Evolutionary conservation across 257 asterid species (phyloP), one percentile per base, ranked within the genome.

Genomic region (Forsythia viridissima): DNA sequence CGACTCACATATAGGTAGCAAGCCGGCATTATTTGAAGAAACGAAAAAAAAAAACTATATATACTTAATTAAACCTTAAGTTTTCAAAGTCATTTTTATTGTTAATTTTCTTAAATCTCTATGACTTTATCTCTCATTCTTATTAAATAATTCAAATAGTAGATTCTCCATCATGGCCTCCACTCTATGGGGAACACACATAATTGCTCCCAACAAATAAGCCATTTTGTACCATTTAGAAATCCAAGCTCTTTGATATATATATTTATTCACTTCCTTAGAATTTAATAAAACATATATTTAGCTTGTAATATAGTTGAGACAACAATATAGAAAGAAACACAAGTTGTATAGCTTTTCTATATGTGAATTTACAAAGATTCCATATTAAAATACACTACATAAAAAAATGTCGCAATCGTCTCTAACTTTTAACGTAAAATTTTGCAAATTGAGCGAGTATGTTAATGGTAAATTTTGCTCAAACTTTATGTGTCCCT

Each of bases 91-190:
- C 34, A 8, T 6, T 37, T 24, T 48, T 39, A 1, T 30, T 30
- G 34, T 30, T 30, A 1, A 30, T 30, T 30, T 30, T 30, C 34
- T 30, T 30, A 30, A 30, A 30, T 30, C 34, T 30, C 24, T 24
- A 24, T 24, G 24, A 24, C 76, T 80, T 75, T 66, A 67, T 61
- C 80, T 48, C 71, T 81, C 85, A 24, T 24, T 24, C 71, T 52
- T 37, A 8, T 78, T 81, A 85, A 83, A 85, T 67, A 84, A 87
- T 80, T 84, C 38, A 77, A 81, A 84, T 77, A 84, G 86, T 82
- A 90, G 94, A 87, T 86, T 90, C 93, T 85, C 93, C 87, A 90
- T 91, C 92, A 91, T 91, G 92, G 79, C 82, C 79, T 88, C 97
- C 94, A 91, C 93, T 82, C 88, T 73, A 67, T 61, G 84, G 82